A percentile compares a stretch with the other conserved stretches of the same genome.
phyloP scores from a whole-genome alignment of 148 eudicot genomes.

The Cornus suecica region DNA sequence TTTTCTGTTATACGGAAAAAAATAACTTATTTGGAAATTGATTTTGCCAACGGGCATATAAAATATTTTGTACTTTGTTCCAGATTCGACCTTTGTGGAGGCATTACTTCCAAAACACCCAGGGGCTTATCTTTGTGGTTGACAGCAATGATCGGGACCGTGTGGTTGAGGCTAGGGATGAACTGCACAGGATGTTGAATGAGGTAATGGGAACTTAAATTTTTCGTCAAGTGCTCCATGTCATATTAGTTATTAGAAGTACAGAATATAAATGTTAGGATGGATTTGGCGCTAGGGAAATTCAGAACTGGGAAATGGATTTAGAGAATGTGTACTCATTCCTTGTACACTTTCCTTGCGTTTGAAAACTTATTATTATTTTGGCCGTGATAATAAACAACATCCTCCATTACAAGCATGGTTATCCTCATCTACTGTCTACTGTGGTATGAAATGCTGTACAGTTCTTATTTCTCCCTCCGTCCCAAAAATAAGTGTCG shows the following conservation, averaged over 20 bases:
- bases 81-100: slow-evolving; percentile 77
- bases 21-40: neutral
- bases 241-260: neutral
- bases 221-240: neutral
- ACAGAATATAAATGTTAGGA: neutral
- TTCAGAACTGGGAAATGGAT: neutral
- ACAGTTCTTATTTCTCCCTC: neutral
- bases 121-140: slow-evolving; percentile 73
- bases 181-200: slow-evolving; percentile 70
- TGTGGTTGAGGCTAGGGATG: slow-evolving; percentile 65
- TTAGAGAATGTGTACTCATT: neutral
- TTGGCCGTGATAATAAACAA: neutral
- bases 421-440: neutral
- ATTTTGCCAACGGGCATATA: neutral
- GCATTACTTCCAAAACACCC: slow-evolving; percentile 75
- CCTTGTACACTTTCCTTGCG: too few relatives aligned
- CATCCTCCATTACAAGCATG: neutral
- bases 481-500: too few relatives aligned
- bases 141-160: slow-evolving; percentile 80
- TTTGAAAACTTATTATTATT: too few relatives aligned
- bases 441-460: too few relatives aligned
- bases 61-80: neutral
- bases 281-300: neutral
- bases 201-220: slow-evolving; percentile 30
- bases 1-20: neutral